Conservation (phyloP, 2,329 filamentous ascomycete species). For the Diplodia mutila region DNA sequence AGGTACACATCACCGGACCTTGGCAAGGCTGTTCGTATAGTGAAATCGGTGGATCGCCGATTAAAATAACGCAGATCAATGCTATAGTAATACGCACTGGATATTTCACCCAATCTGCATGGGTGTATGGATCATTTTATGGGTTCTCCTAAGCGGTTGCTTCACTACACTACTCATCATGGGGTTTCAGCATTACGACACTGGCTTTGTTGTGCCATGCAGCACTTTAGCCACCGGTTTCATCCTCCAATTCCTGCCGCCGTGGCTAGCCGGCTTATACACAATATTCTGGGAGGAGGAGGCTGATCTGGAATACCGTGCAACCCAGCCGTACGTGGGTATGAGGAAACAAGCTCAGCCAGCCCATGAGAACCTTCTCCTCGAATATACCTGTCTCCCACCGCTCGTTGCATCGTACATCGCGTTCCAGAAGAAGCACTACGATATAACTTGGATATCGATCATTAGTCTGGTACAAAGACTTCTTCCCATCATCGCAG, state of each 20-base stretch:
- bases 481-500: background rate
- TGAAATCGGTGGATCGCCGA: background rate
- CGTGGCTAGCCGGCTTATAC: background rate
- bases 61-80: background rate
- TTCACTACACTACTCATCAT: background rate
- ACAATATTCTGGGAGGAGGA: background rate
- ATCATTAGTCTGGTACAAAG: background rate
- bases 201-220: background rate
- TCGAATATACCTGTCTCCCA: background rate
- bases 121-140: background rate
- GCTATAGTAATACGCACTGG: background rate
- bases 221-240: background rate
- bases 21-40: background rate
- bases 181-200: background rate
- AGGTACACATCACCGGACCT: background rate
- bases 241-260: background rate
- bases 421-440: background rate
- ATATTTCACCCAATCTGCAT: too few relatives aligned
- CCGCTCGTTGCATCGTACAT: background rate
- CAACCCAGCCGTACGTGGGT: background rate
- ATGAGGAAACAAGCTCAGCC: background rate
- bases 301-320: background rate
- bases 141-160: background rate
- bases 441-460: background rate
- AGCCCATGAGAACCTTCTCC: background rate